A percentile compares a stretch with the other conserved stretches of the same genome.
Evolutionary conservation across 345 rosid genomes (phyloP).

Genomic region (Hirschfeldia incana): DNA sequence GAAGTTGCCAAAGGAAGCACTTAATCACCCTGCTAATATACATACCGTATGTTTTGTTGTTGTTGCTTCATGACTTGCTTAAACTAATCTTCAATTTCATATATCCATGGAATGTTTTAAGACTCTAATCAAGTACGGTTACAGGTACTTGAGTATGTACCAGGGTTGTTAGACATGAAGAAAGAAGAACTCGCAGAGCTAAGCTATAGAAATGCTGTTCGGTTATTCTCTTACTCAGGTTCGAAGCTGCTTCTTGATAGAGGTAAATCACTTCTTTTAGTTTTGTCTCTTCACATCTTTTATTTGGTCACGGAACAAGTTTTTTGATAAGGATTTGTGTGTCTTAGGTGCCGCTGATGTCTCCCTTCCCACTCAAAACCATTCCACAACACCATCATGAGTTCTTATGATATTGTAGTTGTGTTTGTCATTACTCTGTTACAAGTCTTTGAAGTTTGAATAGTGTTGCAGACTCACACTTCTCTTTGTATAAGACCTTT

Average conservation of each 20-base stretch:
- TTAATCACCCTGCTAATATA: conserved; percentile 91
- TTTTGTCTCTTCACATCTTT: background rate
- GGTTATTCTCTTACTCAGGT: conserved; percentile 66
- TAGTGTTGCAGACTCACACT: background rate
- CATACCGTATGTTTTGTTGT: conserved; percentile 56
- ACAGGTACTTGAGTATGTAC: conserved; percentile 68
- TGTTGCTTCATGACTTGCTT: background rate
- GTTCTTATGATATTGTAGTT: background rate
- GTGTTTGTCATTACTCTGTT: conserved; percentile 15
- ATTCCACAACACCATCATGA: conserved; percentile 22
- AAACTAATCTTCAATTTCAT: background rate
- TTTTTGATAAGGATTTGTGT: conserved; percentile 6
- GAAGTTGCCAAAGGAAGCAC: conserved; percentile 49
- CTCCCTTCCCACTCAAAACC: conserved; percentile 16
- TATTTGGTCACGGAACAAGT: background rate
- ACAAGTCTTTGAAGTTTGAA: conserved; percentile 5
- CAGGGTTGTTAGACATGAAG: conserved; percentile 61
- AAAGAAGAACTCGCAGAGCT: conserved; percentile 66
- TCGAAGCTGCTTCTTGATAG: conserved; percentile 38
- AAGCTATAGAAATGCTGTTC: conserved; percentile 61
- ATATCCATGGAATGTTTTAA: background rate
- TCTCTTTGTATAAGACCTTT: background rate
- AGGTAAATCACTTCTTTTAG: background rate
- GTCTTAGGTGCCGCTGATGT: conserved; percentile 30
- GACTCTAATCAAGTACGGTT: background rate